phyloP scores from a whole-genome alignment of 768 basidiomycete species.

The Tulasnella sp. region DNA sequence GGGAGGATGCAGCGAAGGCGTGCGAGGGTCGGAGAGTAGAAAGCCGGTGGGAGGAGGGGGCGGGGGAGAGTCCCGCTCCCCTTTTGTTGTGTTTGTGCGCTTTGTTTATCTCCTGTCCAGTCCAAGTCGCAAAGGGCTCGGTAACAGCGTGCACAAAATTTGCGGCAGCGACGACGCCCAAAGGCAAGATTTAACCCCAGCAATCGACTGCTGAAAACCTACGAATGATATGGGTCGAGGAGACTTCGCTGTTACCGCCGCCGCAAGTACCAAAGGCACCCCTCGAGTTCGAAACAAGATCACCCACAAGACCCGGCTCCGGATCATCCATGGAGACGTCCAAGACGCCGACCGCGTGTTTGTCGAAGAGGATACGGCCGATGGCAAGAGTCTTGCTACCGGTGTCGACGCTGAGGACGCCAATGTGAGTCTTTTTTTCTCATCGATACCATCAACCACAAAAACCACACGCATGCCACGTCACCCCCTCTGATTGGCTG shows the following conservation, averaged over 20 bases:
- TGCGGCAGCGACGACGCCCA: not conserved
- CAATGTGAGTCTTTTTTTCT: constrained; percentile 52
- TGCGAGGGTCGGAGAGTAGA: not conserved
- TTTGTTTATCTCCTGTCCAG: not conserved
- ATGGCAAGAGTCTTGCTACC: constrained; percentile 65
- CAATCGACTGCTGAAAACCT: not conserved
- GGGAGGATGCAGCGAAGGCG: not conserved
- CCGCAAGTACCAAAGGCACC: constrained; percentile 4
- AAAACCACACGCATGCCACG: constrained; percentile 19
- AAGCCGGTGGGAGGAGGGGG: not conserved
- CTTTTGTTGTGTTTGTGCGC: not conserved
- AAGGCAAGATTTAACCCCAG: not conserved
- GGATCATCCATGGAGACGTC: constrained; percentile 68
- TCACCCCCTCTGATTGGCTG: constrained; percentile 16
- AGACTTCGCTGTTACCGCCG: not conserved
- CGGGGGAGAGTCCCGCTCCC: not conserved
- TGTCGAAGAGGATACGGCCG: constrained; percentile 71
- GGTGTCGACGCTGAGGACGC: constrained; percentile 91
- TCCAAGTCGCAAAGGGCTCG: not conserved
- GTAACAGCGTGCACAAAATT: not conserved
- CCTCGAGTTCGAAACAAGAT: constrained; percentile 46
- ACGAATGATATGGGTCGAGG: constrained; percentile 12
- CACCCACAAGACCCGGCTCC: constrained; percentile 86
- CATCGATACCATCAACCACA: constrained; percentile 24
- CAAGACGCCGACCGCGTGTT: constrained; percentile 70